Evolutionary conservation across 176 grass and related monocot genomes (phyloP).

Genomic region (Oryza rufipogon): DNA sequence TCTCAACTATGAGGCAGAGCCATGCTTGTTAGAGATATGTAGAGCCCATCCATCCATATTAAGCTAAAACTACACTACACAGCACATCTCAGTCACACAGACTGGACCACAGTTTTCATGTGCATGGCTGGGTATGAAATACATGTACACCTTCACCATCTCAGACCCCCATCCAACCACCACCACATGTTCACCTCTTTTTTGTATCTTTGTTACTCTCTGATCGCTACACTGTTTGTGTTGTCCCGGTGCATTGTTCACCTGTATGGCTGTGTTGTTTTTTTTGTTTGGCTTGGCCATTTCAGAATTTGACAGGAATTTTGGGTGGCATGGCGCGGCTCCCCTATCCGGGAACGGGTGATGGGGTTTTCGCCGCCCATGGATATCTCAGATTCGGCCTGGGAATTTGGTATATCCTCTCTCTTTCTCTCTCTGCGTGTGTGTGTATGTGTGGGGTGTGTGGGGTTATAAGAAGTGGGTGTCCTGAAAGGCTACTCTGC

Average conservation of each 20-base stretch:
- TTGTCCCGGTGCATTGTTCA: not conserved
- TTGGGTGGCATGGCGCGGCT: slow-evolving; percentile 41
- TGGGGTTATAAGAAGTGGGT: slow-evolving; percentile 34
- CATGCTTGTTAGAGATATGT: not conserved
- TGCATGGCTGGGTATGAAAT: slow-evolving; percentile 13
- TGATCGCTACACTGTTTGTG: not conserved
- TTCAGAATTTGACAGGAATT: not conserved
- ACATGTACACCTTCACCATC: slow-evolving; percentile 40
- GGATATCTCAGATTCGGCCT: slow-evolving; percentile 30
- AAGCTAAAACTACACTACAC: not conserved
- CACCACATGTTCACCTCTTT: slow-evolving; percentile 27
- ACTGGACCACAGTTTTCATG: slow-evolving; percentile 31
- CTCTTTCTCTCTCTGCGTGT: not conserved
- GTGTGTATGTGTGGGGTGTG: not conserved
- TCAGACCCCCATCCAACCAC: slow-evolving; percentile 38
- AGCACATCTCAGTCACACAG: not conserved
- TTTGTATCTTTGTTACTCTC: not conserved
- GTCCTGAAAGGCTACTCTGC: slow-evolving; percentile 36
- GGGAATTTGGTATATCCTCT: slow-evolving; percentile 36
- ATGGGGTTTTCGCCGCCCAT: slow-evolving; percentile 10
- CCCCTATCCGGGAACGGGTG: slow-evolving; percentile 57
- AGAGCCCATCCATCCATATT: not conserved
- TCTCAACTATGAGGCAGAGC: not conserved
- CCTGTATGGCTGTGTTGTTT: not conserved
- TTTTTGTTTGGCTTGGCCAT: slow-evolving; percentile 14